Evolutionary conservation across 345 rosid species (phyloP), one percentile per base, ranked within the genome.

Genomic region (Corchorus olitorius): DNA sequence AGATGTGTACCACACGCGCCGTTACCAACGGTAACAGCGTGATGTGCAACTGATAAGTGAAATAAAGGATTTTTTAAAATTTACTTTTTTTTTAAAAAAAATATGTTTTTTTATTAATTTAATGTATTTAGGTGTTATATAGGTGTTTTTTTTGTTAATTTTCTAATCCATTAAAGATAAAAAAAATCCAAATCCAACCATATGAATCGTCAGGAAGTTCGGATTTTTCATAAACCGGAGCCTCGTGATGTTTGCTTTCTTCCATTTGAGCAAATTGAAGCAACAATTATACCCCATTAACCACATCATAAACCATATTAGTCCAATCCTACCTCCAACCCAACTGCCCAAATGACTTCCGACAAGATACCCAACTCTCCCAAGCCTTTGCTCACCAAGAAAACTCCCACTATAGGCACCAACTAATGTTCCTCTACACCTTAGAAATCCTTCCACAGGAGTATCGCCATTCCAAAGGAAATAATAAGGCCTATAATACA

Each of bases 341-440:
- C 99, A 96, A 90, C 97, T 91, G 65, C 99, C 99, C 68, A 96
- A 59, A 54, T 83, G 91, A 83, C 99, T 93, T 11, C 99, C 99
- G 17, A 88, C 93, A 37, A 93, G 94, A 81, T 93, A 93, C 37
- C 99, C 99, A 0, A 93, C 69, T 69, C 91, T 87, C 74, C 99
- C 99, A 46, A 96, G 85, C 46, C 91, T 89, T 73, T 88, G 87
- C 80, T 95, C 98, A 1, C 99, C 98, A 0, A 82, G 73, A 35
- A 88, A 89, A 59, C 93, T 97, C 72, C 93, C 98, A 34, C 86
- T 77, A 70, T 92, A 93, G n/a, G 99, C 86, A n/a, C 98, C 99
- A 55, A 84, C 70, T 70, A 95, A 80, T 12, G 99, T 96, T n/a
- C 99, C 97, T 4, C 85, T 83, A 63, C 97, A 98, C 70, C 98